Conservation (phyloP, 176 grass and related monocot genomes). For the Triticum turgidum region DNA sequence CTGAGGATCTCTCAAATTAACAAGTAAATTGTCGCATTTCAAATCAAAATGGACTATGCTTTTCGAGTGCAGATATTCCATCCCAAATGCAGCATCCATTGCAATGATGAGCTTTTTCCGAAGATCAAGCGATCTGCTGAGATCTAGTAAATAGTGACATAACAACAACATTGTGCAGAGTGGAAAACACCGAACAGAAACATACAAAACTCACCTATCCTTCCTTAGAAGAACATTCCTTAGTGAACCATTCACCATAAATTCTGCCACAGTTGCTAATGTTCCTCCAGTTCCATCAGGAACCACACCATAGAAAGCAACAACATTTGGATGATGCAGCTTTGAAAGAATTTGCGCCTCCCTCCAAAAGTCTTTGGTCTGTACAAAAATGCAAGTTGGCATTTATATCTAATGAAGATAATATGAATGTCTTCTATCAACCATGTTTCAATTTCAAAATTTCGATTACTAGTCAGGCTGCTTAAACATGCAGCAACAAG, state of each 20-base stretch:
- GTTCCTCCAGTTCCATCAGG: constrained; percentile 93
- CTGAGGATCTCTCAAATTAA: constrained; percentile 89
- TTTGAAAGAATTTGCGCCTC: constrained; percentile 94
- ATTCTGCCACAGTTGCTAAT: constrained; percentile 90
- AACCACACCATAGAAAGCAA: constrained; percentile 95
- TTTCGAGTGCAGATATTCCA: constrained; percentile 99
- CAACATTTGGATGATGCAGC: constrained; percentile 95
- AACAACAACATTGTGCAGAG: constrained; percentile 6
- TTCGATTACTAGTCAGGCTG: neutral
- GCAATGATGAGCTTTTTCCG: constrained; percentile 91
- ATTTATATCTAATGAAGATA: constrained; percentile 8
- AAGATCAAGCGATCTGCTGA: constrained; percentile 71
- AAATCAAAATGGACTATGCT: constrained; percentile 99
- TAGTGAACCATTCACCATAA: constrained; percentile 97
- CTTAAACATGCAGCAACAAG: constrained; percentile 11
- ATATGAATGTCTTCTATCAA: neutral
- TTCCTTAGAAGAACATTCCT: constrained; percentile 86
- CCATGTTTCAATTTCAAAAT: neutral
- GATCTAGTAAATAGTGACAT: constrained; percentile 39
- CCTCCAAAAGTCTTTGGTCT: constrained; percentile 98
- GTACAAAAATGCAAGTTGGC: constrained; percentile 8
- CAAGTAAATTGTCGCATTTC: constrained; percentile 94
- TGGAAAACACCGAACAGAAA: constrained; percentile 19
- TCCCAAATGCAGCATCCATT: constrained; percentile 98
- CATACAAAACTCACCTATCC: constrained; percentile 60